Evolutionary conservation across 202 grass and related monocot genomes (phyloP).

Genomic region (Schoenoplectus triqueter): DNA sequence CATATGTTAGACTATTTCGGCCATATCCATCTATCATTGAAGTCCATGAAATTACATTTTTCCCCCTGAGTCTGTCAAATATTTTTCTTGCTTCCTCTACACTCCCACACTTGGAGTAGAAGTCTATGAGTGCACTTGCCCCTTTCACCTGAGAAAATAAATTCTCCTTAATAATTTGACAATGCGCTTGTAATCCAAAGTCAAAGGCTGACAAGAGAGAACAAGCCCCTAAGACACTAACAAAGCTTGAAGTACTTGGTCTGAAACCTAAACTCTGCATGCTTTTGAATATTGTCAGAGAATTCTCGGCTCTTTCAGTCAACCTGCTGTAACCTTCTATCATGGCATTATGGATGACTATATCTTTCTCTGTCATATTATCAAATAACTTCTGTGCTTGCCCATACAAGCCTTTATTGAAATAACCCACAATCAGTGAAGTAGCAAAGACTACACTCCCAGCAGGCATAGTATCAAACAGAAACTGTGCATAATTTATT

Average conservation of each 20-base stretch:
- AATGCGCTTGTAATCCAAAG: conserved; percentile 72
- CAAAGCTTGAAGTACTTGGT: conserved; percentile 63
- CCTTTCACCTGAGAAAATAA: conserved; percentile 53
- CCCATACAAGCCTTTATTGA: conserved; percentile 49
- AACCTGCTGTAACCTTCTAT: conserved; percentile 70
- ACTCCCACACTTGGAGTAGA: conserved; percentile 79
- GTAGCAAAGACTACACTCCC: conserved; percentile 34
- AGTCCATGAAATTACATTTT: conserved; percentile 80
- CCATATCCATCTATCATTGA: conserved; percentile 90
- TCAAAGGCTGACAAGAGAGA: conserved; percentile 57
- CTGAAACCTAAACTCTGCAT: conserved; percentile 47
- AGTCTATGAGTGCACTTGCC: conserved; percentile 68
- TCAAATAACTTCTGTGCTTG: conserved; percentile 59
- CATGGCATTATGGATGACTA: conserved; percentile 66
- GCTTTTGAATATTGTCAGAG: conserved; percentile 58
- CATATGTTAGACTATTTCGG: conserved; percentile 61
- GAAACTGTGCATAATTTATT: conserved; percentile 51
- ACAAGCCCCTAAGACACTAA: conserved; percentile 75
- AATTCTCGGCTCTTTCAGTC: conserved; percentile 51
- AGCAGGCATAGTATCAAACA: conserved; percentile 43
- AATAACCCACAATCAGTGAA: conserved; percentile 61
- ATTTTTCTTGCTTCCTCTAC: conserved; percentile 56
- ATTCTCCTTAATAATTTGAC: conserved; percentile 57
- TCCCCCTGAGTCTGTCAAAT: conserved; percentile 55
- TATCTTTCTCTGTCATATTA: conserved; percentile 52